A percentile compares a stretch with the other conserved stretches of the same genome.
These are phyloP conservation scores for Clonostachys rhizophaga DNA, from an alignment of 2,329 filamentous ascomycete species.

Conservation along the genomic window DNA sequence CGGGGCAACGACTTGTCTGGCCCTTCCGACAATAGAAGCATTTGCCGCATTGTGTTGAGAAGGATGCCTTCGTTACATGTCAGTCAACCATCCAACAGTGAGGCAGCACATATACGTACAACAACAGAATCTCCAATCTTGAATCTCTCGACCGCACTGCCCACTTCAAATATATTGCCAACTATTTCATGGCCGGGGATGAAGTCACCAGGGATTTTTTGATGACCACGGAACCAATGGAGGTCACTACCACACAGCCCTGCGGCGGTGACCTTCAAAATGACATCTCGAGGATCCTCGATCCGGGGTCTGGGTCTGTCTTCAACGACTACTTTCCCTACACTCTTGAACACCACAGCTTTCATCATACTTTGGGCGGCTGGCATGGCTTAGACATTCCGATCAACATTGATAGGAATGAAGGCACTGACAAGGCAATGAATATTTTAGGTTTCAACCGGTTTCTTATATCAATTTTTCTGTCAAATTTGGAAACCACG, in stretches of 20 bases:
- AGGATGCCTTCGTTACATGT: no score
- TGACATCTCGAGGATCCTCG: slow-evolving; percentile 37
- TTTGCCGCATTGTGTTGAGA: slow-evolving; percentile 18
- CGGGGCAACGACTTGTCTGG: slow-evolving; percentile 73
- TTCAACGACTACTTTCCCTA: slow-evolving; percentile 70
- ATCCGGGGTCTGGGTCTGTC: slow-evolving; percentile 69
- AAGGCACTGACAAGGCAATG: no score
- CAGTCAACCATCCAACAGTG: slow-evolving; percentile 3
- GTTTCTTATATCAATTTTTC: no score
- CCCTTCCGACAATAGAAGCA: slow-evolving; percentile 84
- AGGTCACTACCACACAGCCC: slow-evolving; percentile 74
- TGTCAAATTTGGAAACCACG: no score
- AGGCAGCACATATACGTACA: not conserved
- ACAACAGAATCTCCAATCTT: not conserved
- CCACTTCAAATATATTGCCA: slow-evolving; percentile 65
- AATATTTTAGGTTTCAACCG: no score
- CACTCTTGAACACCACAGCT: slow-evolving; percentile 82
- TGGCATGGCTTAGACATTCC: no score
- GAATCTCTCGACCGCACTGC: slow-evolving; percentile 52
- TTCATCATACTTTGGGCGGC: slow-evolving; percentile 53
- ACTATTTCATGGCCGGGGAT: slow-evolving; percentile 86
- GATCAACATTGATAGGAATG: no score
- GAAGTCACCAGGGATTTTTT: slow-evolving; percentile 60
- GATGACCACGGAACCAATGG: slow-evolving; percentile 79
- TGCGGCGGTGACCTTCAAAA: slow-evolving; percentile 62